Conservation (phyloP, 1,139 yeast species). For the Pichia sp. region DNA sequence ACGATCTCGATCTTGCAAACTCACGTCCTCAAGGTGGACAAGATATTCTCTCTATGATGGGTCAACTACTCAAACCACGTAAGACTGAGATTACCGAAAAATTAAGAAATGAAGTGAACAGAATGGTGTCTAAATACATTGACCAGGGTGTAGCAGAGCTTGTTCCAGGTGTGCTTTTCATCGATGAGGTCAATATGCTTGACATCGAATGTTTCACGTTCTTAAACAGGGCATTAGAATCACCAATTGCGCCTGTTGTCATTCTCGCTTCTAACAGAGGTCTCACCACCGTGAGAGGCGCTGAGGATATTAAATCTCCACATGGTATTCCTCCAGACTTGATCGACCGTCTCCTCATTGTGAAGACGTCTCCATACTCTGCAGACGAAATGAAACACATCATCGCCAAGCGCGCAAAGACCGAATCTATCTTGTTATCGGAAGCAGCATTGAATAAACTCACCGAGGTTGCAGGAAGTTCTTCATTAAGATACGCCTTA, state of each 20-base stretch:
- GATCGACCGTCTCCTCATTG: conserved; percentile 83
- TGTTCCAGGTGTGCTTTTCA: conserved; percentile 95
- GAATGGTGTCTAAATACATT: conserved; percentile 90
- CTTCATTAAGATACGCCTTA: conserved; percentile 84
- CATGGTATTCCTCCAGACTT: conserved; percentile 97
- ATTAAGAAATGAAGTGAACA: conserved; percentile 86
- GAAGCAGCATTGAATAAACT: conserved; percentile 66
- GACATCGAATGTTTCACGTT: conserved; percentile 95
- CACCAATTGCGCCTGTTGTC: conserved; percentile 88
- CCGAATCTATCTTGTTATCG: conserved; percentile 62
- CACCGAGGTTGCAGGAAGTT: conserved; percentile 62
- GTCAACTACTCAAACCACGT: conserved; percentile 90
- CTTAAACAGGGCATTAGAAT: conserved; percentile 87
- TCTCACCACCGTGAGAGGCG: conserved; percentile 82
- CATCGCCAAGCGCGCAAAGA: conserved; percentile 69
- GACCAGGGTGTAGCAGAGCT: conserved; percentile 98
- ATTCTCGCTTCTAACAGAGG: conserved; percentile 96
- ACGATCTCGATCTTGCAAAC: conserved; percentile 93
- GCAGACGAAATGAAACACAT: conserved; percentile 78
- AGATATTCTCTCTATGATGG: conserved; percentile 98
- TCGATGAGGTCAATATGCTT: conserved; percentile 97
- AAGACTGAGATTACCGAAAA: conserved; percentile 99
- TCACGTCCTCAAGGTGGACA: conserved; percentile 99
- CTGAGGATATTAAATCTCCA: conserved; percentile 83
- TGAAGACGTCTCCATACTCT: conserved; percentile 82